Evolutionary conservation across 192 early-diverging fungal genomes (phyloP), one percentile per base, ranked within the genome.

Genomic region (Diversispora eburnea): DNA sequence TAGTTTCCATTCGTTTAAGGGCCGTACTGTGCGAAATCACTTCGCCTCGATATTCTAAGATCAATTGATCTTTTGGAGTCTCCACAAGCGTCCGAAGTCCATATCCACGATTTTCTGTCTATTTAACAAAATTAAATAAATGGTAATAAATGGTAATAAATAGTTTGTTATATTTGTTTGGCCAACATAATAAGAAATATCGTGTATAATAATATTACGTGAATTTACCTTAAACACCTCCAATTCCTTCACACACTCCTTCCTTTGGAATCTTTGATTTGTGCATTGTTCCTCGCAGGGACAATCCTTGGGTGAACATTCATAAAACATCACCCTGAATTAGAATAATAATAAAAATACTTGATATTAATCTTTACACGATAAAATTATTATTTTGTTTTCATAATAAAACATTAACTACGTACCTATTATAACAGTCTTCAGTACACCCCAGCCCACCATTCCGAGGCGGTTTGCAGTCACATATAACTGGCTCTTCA

Each of bases 21-120:
- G 88, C 92, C 8, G 83, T 81, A 12, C 78, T 78, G 48, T 88
- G 80, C 3, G 84, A 87, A 46, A 95, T 91, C 15, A 95, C 83
- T 77, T 95, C 93, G 3, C 93, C 93, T 3, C 90, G 85, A 79
- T 95, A 94, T 74, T 95, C 93, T 57, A 89, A 83, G 20, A 95
- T 84, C 7, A 95, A 76, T 25, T 73, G 78, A 33, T 84, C 88
- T 56, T 83, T 83, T 56, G 78, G 77, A 45, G 94, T 88, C 13
- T 77, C 70, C 5, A 55, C 76, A 12, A 56, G 70, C 2, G 92
- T 85, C 22, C 80, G 77, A 62, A 95, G 82, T 3, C 93, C 93
- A 68, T 86, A 92, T 13, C 93, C 93, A 22, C 91, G 79, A 19
- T 81, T 79, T 8, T 77, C 64, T 0, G 88, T 90, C 90, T 92